Percentiles rank a stretch among this genome's conserved stretches.
Evolutionary conservation across 768 basidiomycete genomes (phyloP).

Genomic region (Calocybe indica): DNA sequence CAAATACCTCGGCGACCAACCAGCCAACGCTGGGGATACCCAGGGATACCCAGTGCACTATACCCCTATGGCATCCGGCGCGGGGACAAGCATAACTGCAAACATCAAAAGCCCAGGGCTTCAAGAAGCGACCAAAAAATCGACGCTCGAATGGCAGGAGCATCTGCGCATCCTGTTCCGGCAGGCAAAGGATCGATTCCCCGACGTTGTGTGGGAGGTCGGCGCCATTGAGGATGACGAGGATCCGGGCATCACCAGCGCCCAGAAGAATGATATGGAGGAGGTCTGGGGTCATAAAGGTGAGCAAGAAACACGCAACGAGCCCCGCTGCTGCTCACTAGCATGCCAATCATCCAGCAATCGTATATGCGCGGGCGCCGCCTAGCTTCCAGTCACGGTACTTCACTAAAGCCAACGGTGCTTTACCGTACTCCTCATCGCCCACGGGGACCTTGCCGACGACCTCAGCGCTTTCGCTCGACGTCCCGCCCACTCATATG

Average conservation of each 20-base stretch:
- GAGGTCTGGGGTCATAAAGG: slow-evolving; percentile 96
- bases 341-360: slow-evolving; percentile 41
- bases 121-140: slow-evolving; percentile 60
- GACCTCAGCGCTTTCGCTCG: slow-evolving; percentile 58
- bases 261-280: slow-evolving; percentile 19
- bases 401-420: slow-evolving; percentile 64
- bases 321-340: not conserved
- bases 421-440: slow-evolving; percentile 38
- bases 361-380: slow-evolving; percentile 92
- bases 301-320: slow-evolving; percentile 24
- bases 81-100: slow-evolving; percentile 9
- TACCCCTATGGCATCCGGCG: slow-evolving; percentile 6
- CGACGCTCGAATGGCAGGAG: slow-evolving; percentile 72
- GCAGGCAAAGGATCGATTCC: slow-evolving; percentile 85
- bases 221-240: slow-evolving; percentile 34
- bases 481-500: slow-evolving; percentile 31
- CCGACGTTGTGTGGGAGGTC: slow-evolving; percentile 95
- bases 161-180: slow-evolving; percentile 75
- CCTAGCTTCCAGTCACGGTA: slow-evolving; percentile 88
- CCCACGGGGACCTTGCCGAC: slow-evolving; percentile 45
- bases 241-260: slow-evolving; percentile 29
- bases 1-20: not conserved
- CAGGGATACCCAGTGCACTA: not conserved
- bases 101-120: slow-evolving; percentile 33
- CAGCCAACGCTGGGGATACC: not conserved